Evolutionary conservation across 495 filamentous ascomycete genomes (phyloP), one percentile per base, ranked within the genome.

Genomic region (Annulohypoxylon bovei): DNA sequence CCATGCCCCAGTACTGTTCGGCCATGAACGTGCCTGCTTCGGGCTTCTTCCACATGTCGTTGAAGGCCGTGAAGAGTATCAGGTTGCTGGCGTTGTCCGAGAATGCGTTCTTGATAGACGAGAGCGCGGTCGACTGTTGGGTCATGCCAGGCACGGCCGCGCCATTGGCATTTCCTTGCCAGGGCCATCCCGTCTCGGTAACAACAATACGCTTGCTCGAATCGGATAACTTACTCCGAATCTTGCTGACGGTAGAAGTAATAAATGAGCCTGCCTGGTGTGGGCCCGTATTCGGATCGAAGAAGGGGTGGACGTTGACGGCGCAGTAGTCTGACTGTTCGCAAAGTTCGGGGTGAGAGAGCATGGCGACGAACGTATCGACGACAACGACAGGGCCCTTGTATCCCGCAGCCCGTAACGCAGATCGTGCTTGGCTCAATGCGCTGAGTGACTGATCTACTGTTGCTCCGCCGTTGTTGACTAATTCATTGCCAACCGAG

Each of bases 121-220:
- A 74, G 44, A 97, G 74, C 5, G 93, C 93, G 11, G 71, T 72
- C 1, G 76, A 53, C 72, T 97, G 94, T 46, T 93, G 88, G 14
- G 81, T 78, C 14, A 72, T 62, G 4, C 87, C 86, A 0, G 92
- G 90, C 0, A 93, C 84, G 23, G 92, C 92, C 20, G 67, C 61
- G 0, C 87, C 85, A 70, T 94, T 93, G 8, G 87, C 56, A 3
- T 81, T 63, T 3, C 94, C 93, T 47, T 84, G 71, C 65, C 79
- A 81, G 18, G 94, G 94, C 93, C 93, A 97, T n/a, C 94, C 94
- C 1, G 89, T 88, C 80, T 97, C 94, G 3, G 89, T 92, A 23
- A 85, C 80, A 25, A 85, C 78, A 12, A 85, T 70, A 12, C 75
- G 71, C 69, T 81, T 74, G 44, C 40, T 75, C 18, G 60, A n/a